Evolutionary conservation across 1,139 yeast species (phyloP), one percentile per base, ranked within the genome.

Genomic region (Diutina pseudorugosa): DNA sequence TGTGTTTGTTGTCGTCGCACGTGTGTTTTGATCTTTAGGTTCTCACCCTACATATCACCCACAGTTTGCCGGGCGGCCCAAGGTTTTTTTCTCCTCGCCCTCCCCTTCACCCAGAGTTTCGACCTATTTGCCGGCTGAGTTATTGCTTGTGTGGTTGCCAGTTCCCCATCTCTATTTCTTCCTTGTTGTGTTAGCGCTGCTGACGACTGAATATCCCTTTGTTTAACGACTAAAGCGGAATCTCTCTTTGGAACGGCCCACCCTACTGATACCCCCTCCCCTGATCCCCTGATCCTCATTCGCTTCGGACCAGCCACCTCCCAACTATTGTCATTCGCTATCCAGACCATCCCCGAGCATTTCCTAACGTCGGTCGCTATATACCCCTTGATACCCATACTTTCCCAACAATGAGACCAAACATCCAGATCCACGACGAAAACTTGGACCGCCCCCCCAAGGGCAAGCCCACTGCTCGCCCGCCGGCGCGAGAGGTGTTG

Each of bases 251-350:
- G 40, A 45, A 45, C 27, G 21, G 45, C 45, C n/a, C 45, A 19
- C 21, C 21, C n/a, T 4, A 9, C 20, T 41, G 43, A 19, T 41
- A 16, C 43, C n/a, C 16, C 25, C 45, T 3, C 7, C 14, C n/a
- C 20, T 11, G 23, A 41, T 14, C 20, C 45, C 25, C 25, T 19
- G 20, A 7, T 19, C 16, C 25, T 4, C 4, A 23, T 23, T 7
- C 25, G 6, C 25, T 23, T 8, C 45, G 25, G 23, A n/a, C 16
- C 8, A n/a, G 2, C 5, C 16, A 19, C 19, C 27, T 45, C 23
- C 49, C 49, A 45, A 45, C 49, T 45, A 27, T 45, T 27, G 49
- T 45, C 49, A 27, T 27, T 45, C 49, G 49, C 30, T 45, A 27
- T 16, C 19, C 47, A 21, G 11, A 11, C 33, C 12, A n/a, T 16